Evolutionary conservation across 2,329 filamentous ascomycete species (phyloP).

Genomic region (Penicillium freii): DNA sequence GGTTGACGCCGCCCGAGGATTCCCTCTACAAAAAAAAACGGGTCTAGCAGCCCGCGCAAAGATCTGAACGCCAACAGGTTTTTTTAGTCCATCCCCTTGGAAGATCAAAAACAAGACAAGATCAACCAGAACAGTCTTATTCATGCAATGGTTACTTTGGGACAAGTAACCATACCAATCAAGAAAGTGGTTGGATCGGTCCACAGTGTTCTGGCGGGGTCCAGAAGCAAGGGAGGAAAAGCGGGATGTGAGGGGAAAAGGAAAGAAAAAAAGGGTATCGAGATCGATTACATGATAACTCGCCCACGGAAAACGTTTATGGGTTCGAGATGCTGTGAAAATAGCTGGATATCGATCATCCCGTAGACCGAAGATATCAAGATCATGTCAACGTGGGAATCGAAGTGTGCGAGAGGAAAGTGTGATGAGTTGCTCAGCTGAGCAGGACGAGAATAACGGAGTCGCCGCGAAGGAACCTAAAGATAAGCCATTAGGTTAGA

Average conservation of each 20-base stretch:
- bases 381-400: slow-evolving; percentile 14
- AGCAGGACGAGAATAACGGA: slow-evolving; percentile 83
- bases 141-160: slow-evolving; percentile 16
- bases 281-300: slow-evolving; percentile 27
- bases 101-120: slow-evolving; percentile 6
- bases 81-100: slow-evolving; percentile 12
- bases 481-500: neutral
- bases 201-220: slow-evolving; percentile 12
- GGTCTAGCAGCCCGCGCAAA: slow-evolving; percentile 16
- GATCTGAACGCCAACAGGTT: slow-evolving; percentile 15
- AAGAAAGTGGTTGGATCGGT: neutral
- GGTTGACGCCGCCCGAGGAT: slow-evolving; percentile 23
- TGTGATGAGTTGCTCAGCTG: slow-evolving; percentile 54
- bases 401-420: slow-evolving; percentile 10
- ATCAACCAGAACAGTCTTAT: slow-evolving; percentile 6
- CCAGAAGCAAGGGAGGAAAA: slow-evolving; percentile 23
- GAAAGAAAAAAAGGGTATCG: slow-evolving; percentile 31
- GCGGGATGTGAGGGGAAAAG: slow-evolving; percentile 6
- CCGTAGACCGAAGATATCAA: slow-evolving; percentile 10
- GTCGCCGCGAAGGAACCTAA: slow-evolving; percentile 80
- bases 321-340: slow-evolving; percentile 15
- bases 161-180: neutral
- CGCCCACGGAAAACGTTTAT: slow-evolving; percentile 6
- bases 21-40: slow-evolving; percentile 12
- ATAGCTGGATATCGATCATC: slow-evolving; percentile 13